Evolutionary conservation across 306 rosid species (phyloP), one percentile per base, ranked within the genome.

Genomic region (Cucumis melo): DNA sequence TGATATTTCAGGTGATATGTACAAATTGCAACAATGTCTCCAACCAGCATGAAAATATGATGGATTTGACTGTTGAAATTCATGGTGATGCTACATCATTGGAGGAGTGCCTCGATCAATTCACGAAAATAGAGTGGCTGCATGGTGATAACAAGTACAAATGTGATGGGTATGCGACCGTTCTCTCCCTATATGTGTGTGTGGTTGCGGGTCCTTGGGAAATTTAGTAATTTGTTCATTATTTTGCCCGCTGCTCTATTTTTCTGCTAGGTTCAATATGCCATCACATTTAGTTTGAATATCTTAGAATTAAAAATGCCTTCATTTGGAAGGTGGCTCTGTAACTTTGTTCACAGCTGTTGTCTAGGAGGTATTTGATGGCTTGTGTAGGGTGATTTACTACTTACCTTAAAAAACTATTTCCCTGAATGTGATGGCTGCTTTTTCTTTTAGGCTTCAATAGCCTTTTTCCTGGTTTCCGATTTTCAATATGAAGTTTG

Each of bases 21-120:
- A 87, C 97, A 66, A 78, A 85, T 58, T 95, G 99, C 79, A 74
- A 86, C 6, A 90, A 90, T 78, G 76, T 82, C 78, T 95, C 99
- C 76, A 95, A 90, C 77, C 97, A 89, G 77, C 91, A 87, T 77
- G 99, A 95, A 80, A 88, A 84, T 86, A 95, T 95, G 99, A 90
- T 95, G 99, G 99, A 95, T 84, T 87, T 95, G 83, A 90, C 98
- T 16, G 99, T 95, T 75, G 99, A 95, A 80, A 95, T 95, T 81
- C 98, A 95, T 41, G 99, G 99, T 73, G 93, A 92, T 82, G 98
- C 96, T 80, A 85, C 86, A 73, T 95, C 96, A 59, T 83, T 95
- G 81, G 98, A 92, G 87, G 96, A 92, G 85, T 95, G 99, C 86
- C 93, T 95, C 39, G 90, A 90, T 74, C 99, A 92, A 82, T 95